Percentiles rank a stretch among this genome's conserved stretches.
Evolutionary conservation across 768 basidiomycete genomes (phyloP).

Genomic region (Rhodosporidiobolus sp.): DNA sequence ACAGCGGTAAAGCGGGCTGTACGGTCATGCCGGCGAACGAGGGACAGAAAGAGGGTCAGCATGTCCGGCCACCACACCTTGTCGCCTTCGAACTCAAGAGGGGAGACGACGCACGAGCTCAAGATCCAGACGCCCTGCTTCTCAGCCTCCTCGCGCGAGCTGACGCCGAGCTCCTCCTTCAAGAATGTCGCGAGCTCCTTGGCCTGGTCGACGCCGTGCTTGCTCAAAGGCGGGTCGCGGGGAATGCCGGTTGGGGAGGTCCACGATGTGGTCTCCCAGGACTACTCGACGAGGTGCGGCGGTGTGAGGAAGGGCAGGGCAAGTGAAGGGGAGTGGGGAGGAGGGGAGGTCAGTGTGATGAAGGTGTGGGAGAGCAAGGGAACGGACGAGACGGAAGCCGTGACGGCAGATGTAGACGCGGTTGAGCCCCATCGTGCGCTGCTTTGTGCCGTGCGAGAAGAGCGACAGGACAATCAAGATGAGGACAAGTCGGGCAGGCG

Average conservation of each 20-base stretch:
- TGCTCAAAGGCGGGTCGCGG: constrained; percentile 37
- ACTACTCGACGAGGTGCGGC: not conserved
- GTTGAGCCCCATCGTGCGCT: not conserved
- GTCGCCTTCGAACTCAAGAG: not conserved
- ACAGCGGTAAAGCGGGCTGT: constrained; percentile 75
- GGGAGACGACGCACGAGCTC: constrained; percentile 15
- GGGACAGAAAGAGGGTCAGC: not conserved
- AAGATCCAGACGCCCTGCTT: constrained; percentile 13
- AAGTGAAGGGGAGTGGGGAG: not conserved
- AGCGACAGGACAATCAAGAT: constrained; percentile 54
- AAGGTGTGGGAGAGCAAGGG: not conserved
- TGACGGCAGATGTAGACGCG: constrained; percentile 17
- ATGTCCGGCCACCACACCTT: no score
- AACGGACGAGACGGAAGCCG: constrained; percentile 22
- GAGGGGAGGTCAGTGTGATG: no score
- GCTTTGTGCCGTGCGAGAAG: constrained; percentile 53
- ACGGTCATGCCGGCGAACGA: no score
- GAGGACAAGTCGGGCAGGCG: constrained; percentile 23
- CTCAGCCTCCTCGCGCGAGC: not conserved
- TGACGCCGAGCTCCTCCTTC: not conserved
- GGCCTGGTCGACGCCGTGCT: constrained; percentile 57
- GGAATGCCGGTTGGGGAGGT: constrained; percentile 32
- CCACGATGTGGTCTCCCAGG: constrained; percentile 37
- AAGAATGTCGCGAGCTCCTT: constrained; percentile 64
- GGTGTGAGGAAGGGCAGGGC: no score